These are phyloP conservation scores for Podaxis mareebaensis DNA, from an alignment of 768 basidiomycete genomes.

Conservation along the genomic window DNA sequence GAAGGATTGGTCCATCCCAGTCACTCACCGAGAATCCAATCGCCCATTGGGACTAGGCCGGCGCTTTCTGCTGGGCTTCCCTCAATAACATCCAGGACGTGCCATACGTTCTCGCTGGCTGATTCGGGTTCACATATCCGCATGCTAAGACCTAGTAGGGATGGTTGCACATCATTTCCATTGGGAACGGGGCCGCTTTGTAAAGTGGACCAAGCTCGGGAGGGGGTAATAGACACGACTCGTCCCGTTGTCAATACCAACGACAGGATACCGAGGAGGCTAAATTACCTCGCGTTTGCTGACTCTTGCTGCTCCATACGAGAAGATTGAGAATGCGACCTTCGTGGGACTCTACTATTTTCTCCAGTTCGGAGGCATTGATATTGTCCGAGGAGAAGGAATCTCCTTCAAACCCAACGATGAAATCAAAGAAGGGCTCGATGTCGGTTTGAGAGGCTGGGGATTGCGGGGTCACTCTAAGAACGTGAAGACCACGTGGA, in stretches of 20 bases:
- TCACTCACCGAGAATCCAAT: slow-evolving; percentile 45
- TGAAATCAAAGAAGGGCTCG: slow-evolving; percentile 95
- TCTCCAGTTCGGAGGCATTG: slow-evolving; percentile 72
- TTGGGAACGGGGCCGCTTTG: slow-evolving; percentile 29
- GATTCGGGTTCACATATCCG: slow-evolving; percentile 89
- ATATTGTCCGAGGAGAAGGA: slow-evolving; percentile 51
- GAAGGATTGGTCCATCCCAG: neutral
- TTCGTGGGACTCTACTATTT: slow-evolving; percentile 83
- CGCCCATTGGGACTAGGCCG: slow-evolving; percentile 89
- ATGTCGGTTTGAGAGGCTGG: slow-evolving; percentile 86
- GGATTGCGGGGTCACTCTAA: slow-evolving; percentile 86
- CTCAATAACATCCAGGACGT: slow-evolving; percentile 95
- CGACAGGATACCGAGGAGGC: neutral
- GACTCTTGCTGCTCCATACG: slow-evolving; percentile 84
- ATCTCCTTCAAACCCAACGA: slow-evolving; percentile 86
- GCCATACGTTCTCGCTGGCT: slow-evolving; percentile 95
- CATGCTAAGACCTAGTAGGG: slow-evolving; percentile 92
- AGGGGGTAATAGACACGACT: slow-evolving; percentile 83
- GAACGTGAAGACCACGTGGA: slow-evolving; percentile 75
- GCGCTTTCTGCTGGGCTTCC: slow-evolving; percentile 96
- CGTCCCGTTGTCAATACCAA: slow-evolving; percentile 12
- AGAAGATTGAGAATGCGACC: slow-evolving; percentile 66
- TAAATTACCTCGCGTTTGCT: slow-evolving; percentile 61
- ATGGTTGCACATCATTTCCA: slow-evolving; percentile 62
- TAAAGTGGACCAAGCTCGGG: slow-evolving; percentile 75